Percentiles rank a stretch among this genome's conserved stretches.
These are phyloP conservation scores for Coffea humblotiana DNA, from an alignment of 305 asterid species.

Conservation along the genomic window DNA sequence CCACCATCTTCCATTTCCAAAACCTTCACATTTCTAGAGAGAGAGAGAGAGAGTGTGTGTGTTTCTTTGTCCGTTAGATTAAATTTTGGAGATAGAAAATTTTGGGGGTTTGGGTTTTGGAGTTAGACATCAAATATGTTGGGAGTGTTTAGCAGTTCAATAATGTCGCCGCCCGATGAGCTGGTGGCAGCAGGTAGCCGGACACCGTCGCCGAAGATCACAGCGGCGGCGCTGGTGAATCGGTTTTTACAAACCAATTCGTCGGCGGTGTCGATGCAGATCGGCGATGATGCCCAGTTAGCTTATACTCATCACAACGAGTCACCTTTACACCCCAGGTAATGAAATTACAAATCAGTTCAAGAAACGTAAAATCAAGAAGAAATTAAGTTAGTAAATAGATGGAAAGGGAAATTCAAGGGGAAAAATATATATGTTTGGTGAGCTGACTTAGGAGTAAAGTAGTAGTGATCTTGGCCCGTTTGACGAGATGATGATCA, in stretches of 20 bases:
- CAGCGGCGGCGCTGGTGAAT: constrained; percentile 74
- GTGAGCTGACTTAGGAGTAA: not conserved
- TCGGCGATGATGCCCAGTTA: constrained; percentile 78
- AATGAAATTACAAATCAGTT: not conserved
- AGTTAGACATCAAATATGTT: constrained; percentile 39
- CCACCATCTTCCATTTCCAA: constrained; percentile 27
- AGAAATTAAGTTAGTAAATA: not conserved
- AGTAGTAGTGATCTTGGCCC: not conserved
- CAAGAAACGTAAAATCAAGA: not conserved
- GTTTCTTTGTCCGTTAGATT: not conserved
- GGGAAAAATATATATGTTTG: not conserved
- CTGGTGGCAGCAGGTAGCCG: constrained; percentile 96
- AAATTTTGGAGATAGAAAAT: constrained; percentile 11
- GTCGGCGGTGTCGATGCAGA: constrained; percentile 72
- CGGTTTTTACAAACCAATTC: constrained; percentile 65
- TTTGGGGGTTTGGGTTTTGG: not conserved
- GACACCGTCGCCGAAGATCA: constrained; percentile 94
- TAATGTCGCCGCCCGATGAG: constrained; percentile 95
- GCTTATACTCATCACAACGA: constrained; percentile 77
- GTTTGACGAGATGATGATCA: not conserved
- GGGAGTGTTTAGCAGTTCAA: constrained; percentile 84
- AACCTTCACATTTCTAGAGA: constrained; percentile 14
- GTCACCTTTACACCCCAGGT: constrained; percentile 78
- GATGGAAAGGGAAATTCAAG: not conserved
- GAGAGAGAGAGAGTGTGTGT: constrained; percentile 2